Percentiles rank a stretch among this genome's conserved stretches.
Evolutionary conservation across 768 basidiomycete species (phyloP).

Genomic region (Suillus luteus): DNA sequence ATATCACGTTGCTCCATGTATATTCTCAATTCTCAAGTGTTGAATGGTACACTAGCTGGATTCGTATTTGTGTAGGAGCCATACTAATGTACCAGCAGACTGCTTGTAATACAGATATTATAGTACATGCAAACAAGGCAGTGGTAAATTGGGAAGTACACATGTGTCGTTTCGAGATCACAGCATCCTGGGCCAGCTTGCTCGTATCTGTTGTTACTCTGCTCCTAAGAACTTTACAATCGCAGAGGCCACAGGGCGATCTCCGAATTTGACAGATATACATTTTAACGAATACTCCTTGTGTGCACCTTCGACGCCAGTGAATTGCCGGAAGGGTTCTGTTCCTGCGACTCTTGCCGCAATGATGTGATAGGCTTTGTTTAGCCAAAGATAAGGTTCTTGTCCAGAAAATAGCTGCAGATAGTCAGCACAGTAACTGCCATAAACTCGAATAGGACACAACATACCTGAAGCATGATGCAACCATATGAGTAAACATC

Average conservation of each 20-base stretch:
- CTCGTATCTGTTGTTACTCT: not conserved
- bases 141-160: not conserved
- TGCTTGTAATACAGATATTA: not conserved
- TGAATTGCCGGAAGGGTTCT: not conserved
- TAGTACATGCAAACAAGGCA: not conserved
- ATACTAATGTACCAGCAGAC: not conserved
- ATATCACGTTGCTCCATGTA: not conserved
- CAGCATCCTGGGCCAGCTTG: not conserved
- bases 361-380: slow-evolving; percentile 22
- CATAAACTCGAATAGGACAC: slow-evolving; percentile 30
- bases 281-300: not conserved
- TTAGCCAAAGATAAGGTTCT: slow-evolving; percentile 25
- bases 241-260: not conserved
- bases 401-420: slow-evolving; percentile 25
- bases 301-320: not conserved
- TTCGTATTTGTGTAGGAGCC: not conserved
- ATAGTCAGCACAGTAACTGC: not conserved
- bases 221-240: not conserved
- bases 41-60: not conserved
- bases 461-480: slow-evolving; percentile 28
- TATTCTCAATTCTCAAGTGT: not conserved
- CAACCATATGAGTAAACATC: slow-evolving; percentile 45
- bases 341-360: not conserved
- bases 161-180: not conserved
- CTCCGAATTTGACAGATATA: not conserved